Conservation (phyloP, 176 grass and related monocot genomes). For the Miscanthus lutarioriparius region DNA sequence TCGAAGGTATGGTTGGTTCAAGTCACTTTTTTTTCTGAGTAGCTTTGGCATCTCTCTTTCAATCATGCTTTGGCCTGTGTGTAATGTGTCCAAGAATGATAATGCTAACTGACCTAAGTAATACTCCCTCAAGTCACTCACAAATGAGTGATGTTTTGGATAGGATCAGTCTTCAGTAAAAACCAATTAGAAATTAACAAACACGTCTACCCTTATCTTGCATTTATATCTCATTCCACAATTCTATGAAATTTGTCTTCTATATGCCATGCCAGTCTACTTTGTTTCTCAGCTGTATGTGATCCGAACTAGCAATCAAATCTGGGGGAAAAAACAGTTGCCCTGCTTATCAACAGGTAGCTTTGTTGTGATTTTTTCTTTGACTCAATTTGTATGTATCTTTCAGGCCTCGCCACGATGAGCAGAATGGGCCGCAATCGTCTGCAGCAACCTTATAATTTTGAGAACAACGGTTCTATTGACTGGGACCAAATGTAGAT, state of each 20-base stretch:
- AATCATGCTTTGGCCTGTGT: neutral
- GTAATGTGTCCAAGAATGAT: neutral
- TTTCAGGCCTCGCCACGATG: constrained; percentile 86
- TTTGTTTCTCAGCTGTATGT: neutral
- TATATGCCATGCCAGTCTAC: neutral
- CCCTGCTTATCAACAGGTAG: neutral
- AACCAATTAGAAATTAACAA: neutral
- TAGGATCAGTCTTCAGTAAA: neutral
- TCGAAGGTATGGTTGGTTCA: constrained; percentile 66
- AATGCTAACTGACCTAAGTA: neutral
- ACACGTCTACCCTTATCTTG: neutral
- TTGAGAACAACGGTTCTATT: constrained; percentile 59
- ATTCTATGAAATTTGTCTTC: neutral
- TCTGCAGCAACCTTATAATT: constrained; percentile 63
- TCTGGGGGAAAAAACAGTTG: neutral
- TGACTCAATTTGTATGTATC: constrained; percentile 16
- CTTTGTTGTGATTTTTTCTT: constrained; percentile 12
- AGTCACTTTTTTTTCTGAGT: neutral
- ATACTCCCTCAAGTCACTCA: neutral
- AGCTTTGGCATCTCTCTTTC: neutral
- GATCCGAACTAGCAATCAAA: neutral
- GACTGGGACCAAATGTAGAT: constrained; percentile 89
- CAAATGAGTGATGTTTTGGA: neutral
- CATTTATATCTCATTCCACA: neutral
- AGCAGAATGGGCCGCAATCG: constrained; percentile 71